These are phyloP conservation scores for Gaultheria prostrata DNA, from an alignment of 148 eudicot genomes.

Conservation along the genomic window DNA sequence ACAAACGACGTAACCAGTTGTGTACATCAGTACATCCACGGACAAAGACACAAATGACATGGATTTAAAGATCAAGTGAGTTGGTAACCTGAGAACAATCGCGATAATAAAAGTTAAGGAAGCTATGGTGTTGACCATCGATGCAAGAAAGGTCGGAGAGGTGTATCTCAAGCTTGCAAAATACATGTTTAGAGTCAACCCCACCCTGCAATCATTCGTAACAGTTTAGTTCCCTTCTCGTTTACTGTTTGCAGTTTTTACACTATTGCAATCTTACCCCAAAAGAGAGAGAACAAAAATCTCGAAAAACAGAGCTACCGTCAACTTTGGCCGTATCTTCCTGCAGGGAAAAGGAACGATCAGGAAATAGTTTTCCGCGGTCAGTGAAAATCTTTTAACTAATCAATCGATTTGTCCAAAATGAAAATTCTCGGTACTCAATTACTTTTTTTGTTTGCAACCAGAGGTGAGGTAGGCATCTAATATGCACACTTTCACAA, in stretches of 20 bases:
- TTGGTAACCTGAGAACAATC: constrained; percentile 50
- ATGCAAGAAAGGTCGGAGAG: constrained; percentile 70
- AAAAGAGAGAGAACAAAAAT: constrained; percentile 67
- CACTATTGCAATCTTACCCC: constrained; percentile 39
- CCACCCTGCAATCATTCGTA: constrained; percentile 47
- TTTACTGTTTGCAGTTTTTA: not conserved
- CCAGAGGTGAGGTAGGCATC: not conserved
- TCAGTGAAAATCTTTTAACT: not conserved
- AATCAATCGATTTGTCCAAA: not conserved
- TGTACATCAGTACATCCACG: not conserved
- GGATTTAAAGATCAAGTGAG: not conserved
- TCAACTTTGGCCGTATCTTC: constrained; percentile 65
- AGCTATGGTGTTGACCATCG: constrained; percentile 69
- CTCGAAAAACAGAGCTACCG: constrained; percentile 52
- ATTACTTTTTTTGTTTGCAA: not conserved
- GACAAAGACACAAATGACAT: too few species aligned
- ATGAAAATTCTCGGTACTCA: not conserved
- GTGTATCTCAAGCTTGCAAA: constrained; percentile 75
- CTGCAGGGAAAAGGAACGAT: constrained; percentile 37
- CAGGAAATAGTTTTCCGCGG: not conserved
- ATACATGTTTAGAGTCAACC: constrained; percentile 71
- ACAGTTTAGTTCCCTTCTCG: not conserved
- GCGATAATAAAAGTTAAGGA: constrained; percentile 70
- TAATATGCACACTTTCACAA: not conserved
- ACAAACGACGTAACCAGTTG: not conserved